Evolutionary conservation across 2,329 filamentous ascomycete species (phyloP), one percentile per base, ranked within the genome.

Genomic region (Pestalotiopsis sp.): DNA sequence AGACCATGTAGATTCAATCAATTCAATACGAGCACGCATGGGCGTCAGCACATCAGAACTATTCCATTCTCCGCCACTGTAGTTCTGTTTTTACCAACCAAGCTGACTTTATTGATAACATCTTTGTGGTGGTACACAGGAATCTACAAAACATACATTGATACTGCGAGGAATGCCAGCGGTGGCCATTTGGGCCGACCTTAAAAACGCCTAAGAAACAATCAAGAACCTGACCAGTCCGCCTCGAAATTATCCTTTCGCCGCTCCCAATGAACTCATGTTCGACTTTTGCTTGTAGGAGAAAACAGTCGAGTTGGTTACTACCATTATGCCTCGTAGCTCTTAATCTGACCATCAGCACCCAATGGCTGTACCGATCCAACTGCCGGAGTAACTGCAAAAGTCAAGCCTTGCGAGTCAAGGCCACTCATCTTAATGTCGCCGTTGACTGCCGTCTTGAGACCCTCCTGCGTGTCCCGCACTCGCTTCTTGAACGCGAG

Each of bases 401-500:
- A 88, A 65, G 81, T 83, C 71, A 91, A 77, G 35, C 82, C 83
- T 35, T 85, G 85, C 17, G 82, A 83, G 59, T 87, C 85, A n/a
- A 79, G 78, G 10, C 85, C 84, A 1, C 83, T 83, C 76, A 86
- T 73, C 64, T 82, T 83, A 20, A 81, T 72, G 20, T 87, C 86
- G 5, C 85, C 86, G 6, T 78, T 76, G 0, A 79, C 74, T 0
- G 81, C 87, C n/a, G 81, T 81, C 78, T 85, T 86, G n/a, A 97
- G 84, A 0, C 86, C 86, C 59, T 94, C 91, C 80, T 98, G 93
- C 0, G 94, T 91, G 70, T 94, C 92, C 66, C 90, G 88, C 30
- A 98, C 92, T 65, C 94, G 89, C 80, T 92, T 92, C 83, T 96
- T 94, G 83, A 98, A 97, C 2, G 92, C 88, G 64, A 99, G 85